Evolutionary conservation across 805 yeast species (phyloP).

Genomic region (Yamadazyma insecticola): DNA sequence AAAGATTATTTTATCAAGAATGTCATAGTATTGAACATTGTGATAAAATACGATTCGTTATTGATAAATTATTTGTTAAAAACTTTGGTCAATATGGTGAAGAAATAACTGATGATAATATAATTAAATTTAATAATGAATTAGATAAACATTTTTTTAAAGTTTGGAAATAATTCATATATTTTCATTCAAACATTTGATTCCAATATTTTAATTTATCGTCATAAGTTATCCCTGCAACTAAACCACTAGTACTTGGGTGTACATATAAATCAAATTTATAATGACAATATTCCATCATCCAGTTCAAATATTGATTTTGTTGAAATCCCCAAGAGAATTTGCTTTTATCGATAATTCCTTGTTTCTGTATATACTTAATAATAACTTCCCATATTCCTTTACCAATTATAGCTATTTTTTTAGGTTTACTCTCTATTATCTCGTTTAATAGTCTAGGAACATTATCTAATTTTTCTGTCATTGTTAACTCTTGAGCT

Average conservation of each 20-base stretch:
- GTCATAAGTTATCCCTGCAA: constrained; percentile 41
- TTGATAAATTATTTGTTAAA: constrained; percentile 31
- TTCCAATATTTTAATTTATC: constrained; percentile 50
- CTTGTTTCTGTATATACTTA: constrained; percentile 22
- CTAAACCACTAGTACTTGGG: constrained; percentile 73
- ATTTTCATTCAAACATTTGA: constrained; percentile 22
- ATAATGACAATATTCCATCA: constrained; percentile 16
- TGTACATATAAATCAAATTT: constrained; percentile 46
- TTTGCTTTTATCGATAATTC: constrained; percentile 17
- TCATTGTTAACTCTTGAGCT: constrained; percentile 46
- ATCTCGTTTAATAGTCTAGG: constrained; percentile 48
- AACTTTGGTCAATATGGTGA: constrained; percentile 38
- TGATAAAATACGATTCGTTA: constrained; percentile 27
- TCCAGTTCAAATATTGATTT: no score
- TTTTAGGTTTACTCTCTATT: constrained; percentile 28
- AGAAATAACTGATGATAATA: constrained; percentile 20
- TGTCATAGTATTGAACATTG: constrained; percentile 34
- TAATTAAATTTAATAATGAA: constrained; percentile 22
- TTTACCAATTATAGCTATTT: constrained; percentile 62
- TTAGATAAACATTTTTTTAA: constrained; percentile 25
- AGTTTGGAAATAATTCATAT: constrained; percentile 26
- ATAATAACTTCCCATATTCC: constrained; percentile 68
- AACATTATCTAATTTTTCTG: constrained; percentile 54
- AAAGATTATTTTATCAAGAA: constrained; percentile 28
- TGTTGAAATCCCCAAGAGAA: constrained; percentile 53